phyloP scores from a whole-genome alignment of 805 yeast genomes.

The Maudiozyma turicensis region DNA sequence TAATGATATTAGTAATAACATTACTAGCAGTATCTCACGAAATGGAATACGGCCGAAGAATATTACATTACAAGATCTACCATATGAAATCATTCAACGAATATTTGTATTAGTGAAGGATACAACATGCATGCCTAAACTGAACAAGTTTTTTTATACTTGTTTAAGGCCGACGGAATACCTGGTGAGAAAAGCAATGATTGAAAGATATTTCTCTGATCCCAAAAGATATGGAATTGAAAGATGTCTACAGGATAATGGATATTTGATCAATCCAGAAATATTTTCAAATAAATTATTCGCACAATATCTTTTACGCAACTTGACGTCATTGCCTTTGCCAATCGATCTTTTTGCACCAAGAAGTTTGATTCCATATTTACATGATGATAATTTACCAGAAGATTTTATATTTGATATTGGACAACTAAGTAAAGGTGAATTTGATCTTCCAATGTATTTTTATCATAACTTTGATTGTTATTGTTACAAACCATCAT shows the following conservation, averaged over 20 bases:
- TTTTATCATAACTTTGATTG: slow-evolving; percentile 11
- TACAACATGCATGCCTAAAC: background rate
- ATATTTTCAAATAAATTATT: slow-evolving; percentile 3
- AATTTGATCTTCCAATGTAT: slow-evolving; percentile 12
- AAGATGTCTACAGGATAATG: background rate
- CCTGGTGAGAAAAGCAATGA: slow-evolving; percentile 3
- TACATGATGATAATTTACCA: background rate
- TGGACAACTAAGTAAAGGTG: background rate
- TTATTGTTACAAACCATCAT: slow-evolving; percentile 7
- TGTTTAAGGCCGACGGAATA: slow-evolving; percentile 11
- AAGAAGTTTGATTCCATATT: background rate
- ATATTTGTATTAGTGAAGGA: slow-evolving; percentile 7
- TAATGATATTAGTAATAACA: background rate
- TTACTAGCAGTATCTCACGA: too few species aligned
- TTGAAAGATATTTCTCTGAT: slow-evolving; percentile 9
- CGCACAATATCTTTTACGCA: background rate
- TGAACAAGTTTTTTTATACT: slow-evolving; percentile 12
- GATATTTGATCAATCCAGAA: slow-evolving; percentile 4
- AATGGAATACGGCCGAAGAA: background rate
- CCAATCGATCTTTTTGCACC: background rate
- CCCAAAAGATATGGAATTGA: slow-evolving; percentile 2
- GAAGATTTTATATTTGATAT: background rate
- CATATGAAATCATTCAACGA: slow-evolving; percentile 10
- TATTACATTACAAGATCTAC: slow-evolving; percentile 5
- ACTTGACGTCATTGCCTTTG: background rate